Evolutionary conservation across 2,329 filamentous ascomycete species (phyloP).

Genomic region (Sporothrix mexicana): DNA sequence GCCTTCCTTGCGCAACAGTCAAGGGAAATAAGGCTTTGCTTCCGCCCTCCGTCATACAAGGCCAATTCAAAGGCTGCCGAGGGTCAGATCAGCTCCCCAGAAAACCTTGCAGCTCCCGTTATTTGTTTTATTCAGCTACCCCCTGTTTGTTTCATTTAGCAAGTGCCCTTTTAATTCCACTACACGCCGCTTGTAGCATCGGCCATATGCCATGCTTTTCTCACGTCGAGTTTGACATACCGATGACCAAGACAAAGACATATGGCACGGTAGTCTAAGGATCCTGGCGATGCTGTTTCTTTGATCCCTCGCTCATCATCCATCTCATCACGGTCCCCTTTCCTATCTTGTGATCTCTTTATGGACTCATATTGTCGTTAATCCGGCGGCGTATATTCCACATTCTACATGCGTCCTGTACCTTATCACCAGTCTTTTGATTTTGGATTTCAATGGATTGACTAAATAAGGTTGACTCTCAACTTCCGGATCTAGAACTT

Average conservation of each 20-base stretch:
- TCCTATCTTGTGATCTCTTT: neutral
- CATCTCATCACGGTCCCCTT: neutral
- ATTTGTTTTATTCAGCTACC: neutral
- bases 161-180: conserved; percentile 7
- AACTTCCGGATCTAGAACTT: conserved; percentile 23
- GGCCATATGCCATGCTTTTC: neutral
- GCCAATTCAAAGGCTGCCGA: conserved; percentile 7
- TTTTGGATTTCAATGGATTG: neutral
- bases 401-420: neutral
- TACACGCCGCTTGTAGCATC: neutral
- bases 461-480: neutral
- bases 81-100: neutral
- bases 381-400: conserved; percentile 11
- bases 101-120: neutral
- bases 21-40: conserved; percentile 11
- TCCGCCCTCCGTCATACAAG: neutral
- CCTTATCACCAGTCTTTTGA: neutral
- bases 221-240: neutral
- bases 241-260: conserved; percentile 8
- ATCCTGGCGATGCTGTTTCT: neutral
- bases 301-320: neutral
- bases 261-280: neutral
- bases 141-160: neutral
- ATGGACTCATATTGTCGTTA: neutral
- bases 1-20: conserved; percentile 13